These are phyloP conservation scores for Acanthamoeba lugdunensis DNA, from an alignment of 208 protist species.

Conservation along the genomic window DNA sequence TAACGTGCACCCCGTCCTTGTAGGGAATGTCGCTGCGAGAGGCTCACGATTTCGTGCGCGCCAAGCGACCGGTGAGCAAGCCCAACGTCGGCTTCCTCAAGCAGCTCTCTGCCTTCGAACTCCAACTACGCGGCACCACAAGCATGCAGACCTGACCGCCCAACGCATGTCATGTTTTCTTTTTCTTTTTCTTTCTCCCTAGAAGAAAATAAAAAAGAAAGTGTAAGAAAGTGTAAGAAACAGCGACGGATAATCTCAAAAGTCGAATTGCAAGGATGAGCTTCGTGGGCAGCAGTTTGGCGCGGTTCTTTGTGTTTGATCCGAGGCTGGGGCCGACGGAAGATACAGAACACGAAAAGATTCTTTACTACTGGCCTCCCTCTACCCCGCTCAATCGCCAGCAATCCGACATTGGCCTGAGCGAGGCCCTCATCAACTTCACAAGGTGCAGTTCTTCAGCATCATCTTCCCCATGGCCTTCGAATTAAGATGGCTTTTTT, in stretches of 20 bases:
- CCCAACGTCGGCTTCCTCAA: conserved; percentile 38
- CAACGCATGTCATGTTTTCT: too few relatives aligned
- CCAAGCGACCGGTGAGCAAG: conserved; percentile 17
- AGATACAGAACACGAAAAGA: conserved; percentile 82
- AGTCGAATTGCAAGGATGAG: not conserved
- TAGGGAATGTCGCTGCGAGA: conserved; percentile 13
- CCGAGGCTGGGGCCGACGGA: conserved; percentile 79
- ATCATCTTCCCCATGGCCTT: not conserved
- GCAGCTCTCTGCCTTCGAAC: conserved; percentile 3
- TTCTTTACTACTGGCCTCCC: conserved; percentile 82
- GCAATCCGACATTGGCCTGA: conserved; percentile 79
- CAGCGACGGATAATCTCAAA: too few relatives aligned
- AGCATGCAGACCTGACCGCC: conserved; percentile 3
- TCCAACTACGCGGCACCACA: not conserved
- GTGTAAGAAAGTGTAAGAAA: too few relatives aligned
- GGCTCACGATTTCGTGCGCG: conserved; percentile 11
- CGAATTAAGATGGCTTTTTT: not conserved
- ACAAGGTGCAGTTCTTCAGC: conserved; percentile 68
- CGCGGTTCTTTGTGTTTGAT: conserved; percentile 81
- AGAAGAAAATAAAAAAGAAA: too few relatives aligned
- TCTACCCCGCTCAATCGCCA: conserved; percentile 73
- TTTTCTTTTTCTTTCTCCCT: too few relatives aligned
- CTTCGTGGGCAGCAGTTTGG: not conserved
- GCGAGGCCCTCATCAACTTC: conserved; percentile 83
- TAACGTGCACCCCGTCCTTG: not conserved